phyloP scores from a whole-genome alignment of 805 yeast genomes.

The Wickerhamomyces hampshirensis region DNA sequence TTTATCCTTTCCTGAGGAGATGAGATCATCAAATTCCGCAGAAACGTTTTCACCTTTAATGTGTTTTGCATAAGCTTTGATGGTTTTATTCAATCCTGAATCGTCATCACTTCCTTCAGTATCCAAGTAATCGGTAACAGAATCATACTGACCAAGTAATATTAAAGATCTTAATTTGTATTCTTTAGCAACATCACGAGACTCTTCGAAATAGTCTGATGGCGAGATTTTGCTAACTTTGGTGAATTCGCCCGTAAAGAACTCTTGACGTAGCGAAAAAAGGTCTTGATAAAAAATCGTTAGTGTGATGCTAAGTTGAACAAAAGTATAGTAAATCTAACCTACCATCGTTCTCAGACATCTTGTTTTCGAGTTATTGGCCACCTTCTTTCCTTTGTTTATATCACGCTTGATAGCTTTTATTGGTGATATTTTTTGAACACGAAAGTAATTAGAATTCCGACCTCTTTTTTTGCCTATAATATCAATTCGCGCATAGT shows the following conservation, averaged over 20 bases:
- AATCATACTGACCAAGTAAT: conserved; percentile 24
- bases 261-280: conserved; percentile 51
- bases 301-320: too few relatives aligned
- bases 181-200: conserved; percentile 24
- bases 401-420: neutral
- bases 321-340: too few relatives aligned
- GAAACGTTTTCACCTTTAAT: conserved; percentile 19
- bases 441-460: neutral
- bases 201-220: conserved; percentile 34
- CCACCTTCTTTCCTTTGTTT: neutral
- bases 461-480: too few relatives aligned
- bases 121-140: conserved; percentile 5
- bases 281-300: conserved; percentile 33
- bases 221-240: conserved; percentile 35
- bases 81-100: conserved; percentile 15
- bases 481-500: too few relatives aligned
- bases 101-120: conserved; percentile 2
- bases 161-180: conserved; percentile 32
- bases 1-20: conserved; percentile 20
- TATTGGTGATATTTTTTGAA: neutral
- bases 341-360: conserved; percentile 14
- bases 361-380: too few relatives aligned
- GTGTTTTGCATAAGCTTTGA: conserved; percentile 25
- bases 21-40: conserved; percentile 16
- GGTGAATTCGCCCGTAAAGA: conserved; percentile 53